phyloP scores from a whole-genome alignment of 768 basidiomycete species.

The Mycena haematopus region DNA sequence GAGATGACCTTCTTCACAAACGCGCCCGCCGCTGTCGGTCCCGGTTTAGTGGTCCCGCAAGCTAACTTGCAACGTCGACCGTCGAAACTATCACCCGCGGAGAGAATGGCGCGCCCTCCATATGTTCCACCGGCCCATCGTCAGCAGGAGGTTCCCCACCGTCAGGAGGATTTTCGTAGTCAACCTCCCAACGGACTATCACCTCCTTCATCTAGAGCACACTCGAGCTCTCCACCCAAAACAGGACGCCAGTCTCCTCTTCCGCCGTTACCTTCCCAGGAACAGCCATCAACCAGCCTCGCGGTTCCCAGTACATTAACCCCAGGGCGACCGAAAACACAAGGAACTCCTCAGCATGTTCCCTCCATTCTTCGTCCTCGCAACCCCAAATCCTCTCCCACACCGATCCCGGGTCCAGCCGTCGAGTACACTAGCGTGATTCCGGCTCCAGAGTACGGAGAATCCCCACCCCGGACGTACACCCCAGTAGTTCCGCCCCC shows the following conservation, averaged over 20 bases:
- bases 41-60: conserved; percentile 35
- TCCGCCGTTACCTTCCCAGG: conserved; percentile 47
- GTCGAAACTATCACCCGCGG: conserved; percentile 58
- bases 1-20: conserved; percentile 94
- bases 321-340: conserved; percentile 32
- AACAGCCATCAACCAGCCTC: conserved; percentile 24
- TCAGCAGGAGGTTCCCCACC: conserved; percentile 1
- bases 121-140: conserved; percentile 14
- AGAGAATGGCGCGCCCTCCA: conserved; percentile 55
- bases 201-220: conserved; percentile 26
- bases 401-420: conserved; percentile 30
- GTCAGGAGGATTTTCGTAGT: conserved; percentile 13
- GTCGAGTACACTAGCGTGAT: conserved; percentile 27
- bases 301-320: conserved; percentile 32
- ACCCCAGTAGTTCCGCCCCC: conserved; percentile 22
- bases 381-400: conserved; percentile 32
- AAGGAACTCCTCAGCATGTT: conserved; percentile 34
- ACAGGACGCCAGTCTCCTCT: conserved; percentile 39
- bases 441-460: conserved; percentile 14
- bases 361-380: conserved; percentile 55
- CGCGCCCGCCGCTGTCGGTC: conserved; percentile 52
- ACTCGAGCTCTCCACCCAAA: conserved; percentile 33
- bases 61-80: conserved; percentile 51
- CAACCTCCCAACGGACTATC: conserved; percentile 31
- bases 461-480: conserved; percentile 18